Evolutionary conservation across 352 stramenopile genomes (phyloP), one percentile per base, ranked within the genome.

Genomic region (Thalassiosira exigua): DNA sequence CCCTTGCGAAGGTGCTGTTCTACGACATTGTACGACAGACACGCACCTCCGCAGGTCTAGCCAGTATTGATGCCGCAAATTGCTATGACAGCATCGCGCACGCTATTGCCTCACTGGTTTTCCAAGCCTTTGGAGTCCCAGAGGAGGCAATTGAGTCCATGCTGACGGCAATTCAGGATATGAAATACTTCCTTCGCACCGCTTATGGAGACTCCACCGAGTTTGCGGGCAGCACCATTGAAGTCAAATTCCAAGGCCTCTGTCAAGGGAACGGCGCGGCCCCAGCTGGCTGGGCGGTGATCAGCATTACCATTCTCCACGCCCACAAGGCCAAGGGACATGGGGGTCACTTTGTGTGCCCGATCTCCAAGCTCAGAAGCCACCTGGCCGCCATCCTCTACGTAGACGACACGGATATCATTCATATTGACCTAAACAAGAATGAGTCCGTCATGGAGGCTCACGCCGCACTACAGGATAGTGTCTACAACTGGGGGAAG

Each of bases 11-110:
- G 17, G 33, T 50, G 0, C 36, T 75, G 0, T 75, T 75, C 39
- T 70, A 22, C 26, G 62, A 80, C 26, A 75, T 69, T 3, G 29
- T 69, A 3, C 36, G 64, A 2, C n/a, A 26, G 19, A 52, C 62
- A 29, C 71, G 69, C 41, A 3, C 17, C 0, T 61, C 33, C 9
- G 53, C 53, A 5, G 61, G 17, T 3, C 29, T 80, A 41, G n/a
- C 46, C 3, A 57, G 65, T 54, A 26, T 69, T 3, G 42, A 80
- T 56, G 7, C 65, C 1, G 54, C 19, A 14, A 69, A 69, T 29
- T 75, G 62, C 22, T 80, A 80, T 32, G 62, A 80, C 36, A 51
- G 42, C 32, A 51, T 80, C 1, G 64, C 56, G 2, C 71, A 80
- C 24, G 32, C 52, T 3, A 56, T 80, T 7, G 42, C 46, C 4